Percentiles rank a stretch among this genome's conserved stretches.
Conservation (phyloP, 805 yeast genomes). For the Pichia sporocuriosa region DNA sequence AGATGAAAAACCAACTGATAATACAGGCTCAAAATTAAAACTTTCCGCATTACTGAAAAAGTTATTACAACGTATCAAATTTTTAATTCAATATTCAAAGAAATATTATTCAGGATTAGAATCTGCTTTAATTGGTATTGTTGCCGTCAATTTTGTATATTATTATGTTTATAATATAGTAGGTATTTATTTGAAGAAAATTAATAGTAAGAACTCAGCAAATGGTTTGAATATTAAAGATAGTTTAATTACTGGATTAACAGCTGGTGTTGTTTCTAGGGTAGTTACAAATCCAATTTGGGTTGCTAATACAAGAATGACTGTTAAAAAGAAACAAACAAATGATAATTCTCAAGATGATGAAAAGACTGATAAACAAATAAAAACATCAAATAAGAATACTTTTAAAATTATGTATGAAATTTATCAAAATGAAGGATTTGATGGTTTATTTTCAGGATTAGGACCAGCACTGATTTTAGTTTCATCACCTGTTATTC, state of each 20-base stretch:
- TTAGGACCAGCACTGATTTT: slow-evolving; percentile 80
- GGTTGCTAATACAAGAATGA: slow-evolving; percentile 90
- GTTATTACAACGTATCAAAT: slow-evolving; percentile 39
- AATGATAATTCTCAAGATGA: slow-evolving; percentile 15
- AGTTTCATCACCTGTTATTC: slow-evolving; percentile 84
- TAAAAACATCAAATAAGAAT: slow-evolving; percentile 26
- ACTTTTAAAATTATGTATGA: slow-evolving; percentile 54
- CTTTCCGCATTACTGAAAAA: slow-evolving; percentile 14
- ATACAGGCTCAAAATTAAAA: neutral
- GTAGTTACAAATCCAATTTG: slow-evolving; percentile 82
- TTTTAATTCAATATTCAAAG: slow-evolving; percentile 46
- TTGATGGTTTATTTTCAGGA: slow-evolving; percentile 71
- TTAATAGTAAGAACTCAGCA: slow-evolving; percentile 14
- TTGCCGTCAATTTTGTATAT: slow-evolving; percentile 80
- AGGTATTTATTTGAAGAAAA: slow-evolving; percentile 5
- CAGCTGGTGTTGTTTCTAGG: slow-evolving; percentile 84
- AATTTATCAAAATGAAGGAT: slow-evolving; percentile 66
- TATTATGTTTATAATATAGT: slow-evolving; percentile 85
- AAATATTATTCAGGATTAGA: slow-evolving; percentile 84
- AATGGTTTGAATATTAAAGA: slow-evolving; percentile 52
- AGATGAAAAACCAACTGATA: neutral
- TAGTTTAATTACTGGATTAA: slow-evolving; percentile 69
- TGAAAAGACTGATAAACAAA: slow-evolving; percentile 5
- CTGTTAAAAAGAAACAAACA: slow-evolving; percentile 38
- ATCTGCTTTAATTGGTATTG: slow-evolving; percentile 79